Percentiles rank a stretch among this genome's conserved stretches.
Evolutionary conservation across 345 rosid genomes (phyloP).

Genomic region (Cardamine resedifolia): DNA sequence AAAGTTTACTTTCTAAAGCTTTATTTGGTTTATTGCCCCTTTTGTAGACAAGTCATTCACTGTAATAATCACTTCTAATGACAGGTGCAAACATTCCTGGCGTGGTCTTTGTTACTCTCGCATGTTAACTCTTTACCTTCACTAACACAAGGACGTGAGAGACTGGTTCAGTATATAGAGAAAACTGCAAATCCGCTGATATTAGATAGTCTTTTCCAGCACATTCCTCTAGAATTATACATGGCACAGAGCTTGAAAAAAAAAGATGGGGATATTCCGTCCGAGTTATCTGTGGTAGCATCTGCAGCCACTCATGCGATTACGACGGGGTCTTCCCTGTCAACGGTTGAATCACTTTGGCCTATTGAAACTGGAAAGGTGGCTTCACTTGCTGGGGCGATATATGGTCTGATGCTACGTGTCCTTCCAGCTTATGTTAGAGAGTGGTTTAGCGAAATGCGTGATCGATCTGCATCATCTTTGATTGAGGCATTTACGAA

Average conservation of each 20-base stretch:
- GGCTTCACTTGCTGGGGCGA: slow-evolving; percentile 83
- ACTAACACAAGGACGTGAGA: slow-evolving; percentile 60
- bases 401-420: slow-evolving; percentile 81
- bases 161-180: slow-evolving; percentile 76
- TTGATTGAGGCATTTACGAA: slow-evolving; percentile 78
- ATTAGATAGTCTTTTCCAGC: slow-evolving; percentile 88
- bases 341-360: slow-evolving; percentile 81
- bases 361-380: slow-evolving; percentile 60
- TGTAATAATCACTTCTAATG: slow-evolving; percentile 26
- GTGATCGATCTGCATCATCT: slow-evolving; percentile 72
- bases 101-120: slow-evolving; percentile 90
- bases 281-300: slow-evolving; percentile 59
- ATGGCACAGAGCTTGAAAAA: slow-evolving; percentile 59
- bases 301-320: slow-evolving; percentile 71
- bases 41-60: not conserved
- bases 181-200: slow-evolving; percentile 61
- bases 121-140: slow-evolving; percentile 68
- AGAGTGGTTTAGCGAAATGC: slow-evolving; percentile 82
- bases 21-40: slow-evolving; percentile 12
- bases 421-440: slow-evolving; percentile 95
- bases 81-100: slow-evolving; percentile 79
- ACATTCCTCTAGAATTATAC: slow-evolving; percentile 67
- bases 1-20: slow-evolving; percentile 34
- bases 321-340: slow-evolving; percentile 57
- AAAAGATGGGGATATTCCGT: slow-evolving; percentile 67